These are phyloP conservation scores for Grosmannia clavigera DNA, from an alignment of 2,329 filamentous ascomycete species.

Conservation along the genomic window DNA sequence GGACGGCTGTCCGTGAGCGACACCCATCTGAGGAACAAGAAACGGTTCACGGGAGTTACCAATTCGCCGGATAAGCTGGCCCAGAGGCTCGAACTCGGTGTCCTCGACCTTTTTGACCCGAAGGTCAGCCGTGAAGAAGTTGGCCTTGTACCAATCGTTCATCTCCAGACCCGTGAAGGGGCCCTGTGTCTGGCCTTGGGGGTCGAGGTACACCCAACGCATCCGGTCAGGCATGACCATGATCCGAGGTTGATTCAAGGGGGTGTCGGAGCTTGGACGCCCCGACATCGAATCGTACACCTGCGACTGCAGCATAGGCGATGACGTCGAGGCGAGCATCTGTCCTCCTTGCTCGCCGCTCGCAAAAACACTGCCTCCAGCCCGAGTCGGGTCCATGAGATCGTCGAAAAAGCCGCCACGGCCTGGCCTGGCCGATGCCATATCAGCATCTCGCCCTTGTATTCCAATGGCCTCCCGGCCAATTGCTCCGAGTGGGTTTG, in stretches of 20 bases:
- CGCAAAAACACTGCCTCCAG: slow-evolving; percentile 2
- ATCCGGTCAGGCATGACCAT: slow-evolving; percentile 99
- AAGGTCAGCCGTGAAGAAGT: slow-evolving; percentile 90
- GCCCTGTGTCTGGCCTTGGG: slow-evolving; percentile 81
- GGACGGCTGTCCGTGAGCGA: slow-evolving; percentile 69
- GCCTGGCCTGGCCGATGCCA: slow-evolving; percentile 41
- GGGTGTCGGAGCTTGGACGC: slow-evolving; percentile 36
- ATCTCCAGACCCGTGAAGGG: slow-evolving; percentile 96
- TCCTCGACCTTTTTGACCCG: slow-evolving; percentile 94
- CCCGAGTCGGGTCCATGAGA: slow-evolving; percentile 5
- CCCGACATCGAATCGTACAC: slow-evolving; percentile 20
- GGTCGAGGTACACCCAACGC: slow-evolving; percentile 97
- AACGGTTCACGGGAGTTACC: slow-evolving; percentile 97
- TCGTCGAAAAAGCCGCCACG: slow-evolving; percentile 13
- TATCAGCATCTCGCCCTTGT: slow-evolving; percentile 41
- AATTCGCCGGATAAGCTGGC: slow-evolving; percentile 87
- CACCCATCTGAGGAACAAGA: slow-evolving; percentile 91
- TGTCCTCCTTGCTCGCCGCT: slow-evolving; percentile 13
- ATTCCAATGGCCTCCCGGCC: slow-evolving; percentile 47
- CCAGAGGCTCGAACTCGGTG: slow-evolving; percentile 83
- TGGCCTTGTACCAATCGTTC: slow-evolving; percentile 99
- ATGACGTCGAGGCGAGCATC: slow-evolving; percentile 8
- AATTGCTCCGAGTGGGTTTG: slow-evolving; percentile 53
- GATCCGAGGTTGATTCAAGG: slow-evolving; percentile 50
- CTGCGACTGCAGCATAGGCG: slow-evolving; percentile 3